Evolutionary conservation across 2,329 filamentous ascomycete genomes (phyloP).

Genomic region (Colletotrichum chlorophyti): DNA sequence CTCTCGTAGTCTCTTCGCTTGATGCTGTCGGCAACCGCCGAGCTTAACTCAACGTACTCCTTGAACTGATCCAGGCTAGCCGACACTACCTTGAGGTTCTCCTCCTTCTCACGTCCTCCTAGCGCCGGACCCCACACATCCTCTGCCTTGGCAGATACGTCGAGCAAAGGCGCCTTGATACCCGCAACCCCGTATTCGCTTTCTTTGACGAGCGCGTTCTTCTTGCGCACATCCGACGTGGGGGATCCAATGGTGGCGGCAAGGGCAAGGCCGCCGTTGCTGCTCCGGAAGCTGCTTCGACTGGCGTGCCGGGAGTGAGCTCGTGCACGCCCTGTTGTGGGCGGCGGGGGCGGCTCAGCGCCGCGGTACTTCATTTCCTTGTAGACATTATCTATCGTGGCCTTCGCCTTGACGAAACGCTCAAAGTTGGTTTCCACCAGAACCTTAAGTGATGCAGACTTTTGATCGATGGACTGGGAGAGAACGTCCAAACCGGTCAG

Average conservation of each 20-base stretch:
- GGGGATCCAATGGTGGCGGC: slow-evolving; percentile 41
- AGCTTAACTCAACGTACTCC: slow-evolving; percentile 82
- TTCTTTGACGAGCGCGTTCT: slow-evolving; percentile 91
- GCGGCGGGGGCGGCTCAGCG: slow-evolving; percentile 54
- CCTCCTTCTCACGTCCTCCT: slow-evolving; percentile 89
- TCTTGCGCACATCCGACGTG: slow-evolving; percentile 69
- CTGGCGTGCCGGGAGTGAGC: slow-evolving; percentile 72
- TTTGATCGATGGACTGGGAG: slow-evolving; percentile 93
- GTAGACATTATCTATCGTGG: slow-evolving; percentile 98
- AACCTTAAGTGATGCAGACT: slow-evolving; percentile 94
- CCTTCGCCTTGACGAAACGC: slow-evolving; percentile 95
- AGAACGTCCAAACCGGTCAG: slow-evolving; percentile 84
- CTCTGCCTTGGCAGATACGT: slow-evolving; percentile 92
- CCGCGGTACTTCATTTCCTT: slow-evolving; percentile 90
- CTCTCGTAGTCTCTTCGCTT: slow-evolving; percentile 90
- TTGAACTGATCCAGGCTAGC: slow-evolving; percentile 79
- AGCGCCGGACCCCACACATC: slow-evolving; percentile 97
- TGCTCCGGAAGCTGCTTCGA: slow-evolving; percentile 68
- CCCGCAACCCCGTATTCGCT: slow-evolving; percentile 89
- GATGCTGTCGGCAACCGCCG: slow-evolving; percentile 81
- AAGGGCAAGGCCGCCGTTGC: slow-evolving; percentile 45
- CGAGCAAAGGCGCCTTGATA: slow-evolving; percentile 86
- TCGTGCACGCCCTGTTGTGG: slow-evolving; percentile 41
- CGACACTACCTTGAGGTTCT: slow-evolving; percentile 80
- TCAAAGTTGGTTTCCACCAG: slow-evolving; percentile 98